Percentiles rank a stretch among this genome's conserved stretches.
Evolutionary conservation across 164 flowering plant genomes (phyloP).

Genomic region (Berberis thunbergii): DNA sequence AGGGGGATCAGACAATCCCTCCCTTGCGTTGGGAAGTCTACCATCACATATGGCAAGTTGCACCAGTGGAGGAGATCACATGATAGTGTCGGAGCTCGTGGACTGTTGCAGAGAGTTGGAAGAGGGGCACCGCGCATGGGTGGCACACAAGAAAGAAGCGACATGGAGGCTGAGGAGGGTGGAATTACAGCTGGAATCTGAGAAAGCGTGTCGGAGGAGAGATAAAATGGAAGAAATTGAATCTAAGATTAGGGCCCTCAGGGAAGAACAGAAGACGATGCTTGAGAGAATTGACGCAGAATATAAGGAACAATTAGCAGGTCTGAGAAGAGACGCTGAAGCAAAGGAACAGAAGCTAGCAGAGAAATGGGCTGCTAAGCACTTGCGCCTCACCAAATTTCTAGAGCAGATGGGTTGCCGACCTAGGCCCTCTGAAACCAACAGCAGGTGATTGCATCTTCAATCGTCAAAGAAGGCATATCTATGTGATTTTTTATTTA

Average conservation of each 20-base stretch:
- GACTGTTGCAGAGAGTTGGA: constrained; percentile 84
- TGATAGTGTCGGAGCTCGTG: constrained; percentile 38
- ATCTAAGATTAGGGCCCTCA: constrained; percentile 52
- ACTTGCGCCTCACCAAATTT: constrained; percentile 48
- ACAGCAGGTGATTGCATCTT: constrained; percentile 23
- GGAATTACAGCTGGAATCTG: constrained; percentile 85
- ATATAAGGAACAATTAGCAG: constrained; percentile 64
- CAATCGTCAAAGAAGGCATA: too few species aligned
- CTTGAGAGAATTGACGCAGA: constrained; percentile 73
- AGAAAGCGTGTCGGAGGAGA: constrained; percentile 58
- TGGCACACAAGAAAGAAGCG: constrained; percentile 89
- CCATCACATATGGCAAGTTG: constrained; percentile 24
- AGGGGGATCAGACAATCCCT: constrained; percentile 21
- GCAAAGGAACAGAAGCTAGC: constrained; percentile 77
- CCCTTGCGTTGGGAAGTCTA: constrained; percentile 25
- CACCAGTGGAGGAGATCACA: constrained; percentile 17
- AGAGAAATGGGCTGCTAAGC: constrained; percentile 72
- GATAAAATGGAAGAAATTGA: constrained; percentile 89
- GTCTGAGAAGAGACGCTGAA: constrained; percentile 73
- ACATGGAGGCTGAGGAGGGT: constrained; percentile 81
- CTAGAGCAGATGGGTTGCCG: constrained; percentile 67
- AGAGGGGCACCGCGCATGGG: constrained; percentile 76
- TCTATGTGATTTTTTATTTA: too few species aligned
- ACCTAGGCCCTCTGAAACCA: constrained; percentile 32
- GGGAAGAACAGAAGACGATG: constrained; percentile 56